These are phyloP conservation scores for Cocos nucifera DNA, from an alignment of 176 grass and related monocot species.

Conservation along the genomic window DNA sequence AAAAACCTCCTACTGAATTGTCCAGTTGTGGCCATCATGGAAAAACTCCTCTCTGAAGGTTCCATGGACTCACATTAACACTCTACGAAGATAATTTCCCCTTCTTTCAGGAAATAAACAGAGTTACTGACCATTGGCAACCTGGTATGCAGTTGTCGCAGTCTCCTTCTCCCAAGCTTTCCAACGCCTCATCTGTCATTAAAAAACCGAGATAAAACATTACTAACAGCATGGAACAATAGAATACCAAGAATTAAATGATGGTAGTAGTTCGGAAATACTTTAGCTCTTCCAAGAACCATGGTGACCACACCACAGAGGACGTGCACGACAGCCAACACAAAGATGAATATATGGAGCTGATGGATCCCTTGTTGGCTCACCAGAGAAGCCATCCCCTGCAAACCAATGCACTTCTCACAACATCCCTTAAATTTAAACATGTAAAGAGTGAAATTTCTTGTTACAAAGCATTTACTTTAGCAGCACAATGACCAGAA, in stretches of 20 bases:
- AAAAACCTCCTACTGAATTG: no score
- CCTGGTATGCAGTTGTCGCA: background rate
- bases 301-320: slow-evolving; percentile 7
- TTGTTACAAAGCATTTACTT: background rate
- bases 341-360: slow-evolving; percentile 21
- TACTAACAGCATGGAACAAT: no score
- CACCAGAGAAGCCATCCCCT: slow-evolving; percentile 9
- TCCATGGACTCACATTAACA: no score
- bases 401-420: background rate
- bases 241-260: background rate
- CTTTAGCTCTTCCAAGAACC: slow-evolving; percentile 10
- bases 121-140: slow-evolving; percentile 7
- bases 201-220: background rate
- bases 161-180: slow-evolving; percentile 18
- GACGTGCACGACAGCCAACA: slow-evolving; percentile 10
- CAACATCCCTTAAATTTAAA: no score
- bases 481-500: background rate
- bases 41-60: no score
- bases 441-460: no score
- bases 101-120: no score
- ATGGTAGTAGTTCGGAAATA: background rate
- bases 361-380: slow-evolving; percentile 11
- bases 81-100: no score
- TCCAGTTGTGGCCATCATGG: no score
- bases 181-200: slow-evolving; percentile 4